phyloP scores from a whole-genome alignment of 139 green algal genomes.

The Chlamydomonas sphaeroides region DNA sequence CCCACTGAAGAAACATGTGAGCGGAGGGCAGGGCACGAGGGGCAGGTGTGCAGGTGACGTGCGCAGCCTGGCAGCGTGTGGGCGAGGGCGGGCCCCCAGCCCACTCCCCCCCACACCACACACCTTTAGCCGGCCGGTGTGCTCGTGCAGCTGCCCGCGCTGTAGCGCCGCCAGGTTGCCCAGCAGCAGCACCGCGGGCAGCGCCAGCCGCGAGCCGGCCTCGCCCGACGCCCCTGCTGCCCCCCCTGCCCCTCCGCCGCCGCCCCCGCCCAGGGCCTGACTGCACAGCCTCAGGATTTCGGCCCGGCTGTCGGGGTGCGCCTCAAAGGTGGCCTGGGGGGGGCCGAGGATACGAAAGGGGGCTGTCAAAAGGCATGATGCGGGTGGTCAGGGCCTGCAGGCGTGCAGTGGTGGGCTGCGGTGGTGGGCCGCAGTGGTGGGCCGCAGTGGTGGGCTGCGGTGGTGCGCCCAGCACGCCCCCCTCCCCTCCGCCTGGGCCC shows the following conservation, averaged over 20 bases:
- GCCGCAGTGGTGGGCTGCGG: too few species aligned
- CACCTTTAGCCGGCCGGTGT: conserved; percentile 16
- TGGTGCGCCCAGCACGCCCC: too few species aligned
- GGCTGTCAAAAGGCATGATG: too few species aligned
- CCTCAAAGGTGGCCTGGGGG: conserved; percentile 34
- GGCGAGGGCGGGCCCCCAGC: too few species aligned
- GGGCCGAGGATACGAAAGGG: too few species aligned
- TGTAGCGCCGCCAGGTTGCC: conserved; percentile 15
- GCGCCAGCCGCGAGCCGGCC: neutral
- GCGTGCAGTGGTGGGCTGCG: too few species aligned
- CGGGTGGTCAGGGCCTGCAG: too few species aligned
- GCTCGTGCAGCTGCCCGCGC: conserved; percentile 4
- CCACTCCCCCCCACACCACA: too few species aligned
- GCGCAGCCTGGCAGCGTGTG: neutral
- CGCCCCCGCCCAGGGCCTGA: conserved; percentile 6
- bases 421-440: too few species aligned
- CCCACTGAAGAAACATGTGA: too few species aligned
- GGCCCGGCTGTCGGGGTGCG: conserved; percentile 33
- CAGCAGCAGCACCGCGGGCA: conserved; percentile 22
- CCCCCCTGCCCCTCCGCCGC: neutral
- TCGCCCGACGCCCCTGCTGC: neutral
- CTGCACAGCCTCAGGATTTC: conserved; percentile 42
- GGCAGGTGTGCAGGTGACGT: neutral
- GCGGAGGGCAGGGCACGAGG: neutral
- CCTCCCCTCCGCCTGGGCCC: too few species aligned